These are phyloP conservation scores for Straminergon stramineum DNA, from an alignment of 225 moss, liverwort and hornwort species.

Conservation along the genomic window DNA sequence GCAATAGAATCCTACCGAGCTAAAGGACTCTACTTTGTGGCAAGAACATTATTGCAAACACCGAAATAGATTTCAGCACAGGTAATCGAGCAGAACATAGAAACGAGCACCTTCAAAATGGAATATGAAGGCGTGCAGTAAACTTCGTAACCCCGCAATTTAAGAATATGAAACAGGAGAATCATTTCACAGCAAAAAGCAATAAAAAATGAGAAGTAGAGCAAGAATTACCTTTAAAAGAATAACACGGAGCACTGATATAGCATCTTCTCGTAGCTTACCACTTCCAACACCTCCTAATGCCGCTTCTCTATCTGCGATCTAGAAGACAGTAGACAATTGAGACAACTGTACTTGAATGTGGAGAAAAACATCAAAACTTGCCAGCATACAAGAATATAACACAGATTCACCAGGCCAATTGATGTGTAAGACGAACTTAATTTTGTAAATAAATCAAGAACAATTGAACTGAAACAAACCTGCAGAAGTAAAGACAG, in stretches of 20 bases:
- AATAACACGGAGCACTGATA: slow-evolving; percentile 56
- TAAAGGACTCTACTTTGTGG: background rate
- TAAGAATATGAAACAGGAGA: background rate
- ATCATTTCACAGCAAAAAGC: background rate
- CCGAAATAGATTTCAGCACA: background rate
- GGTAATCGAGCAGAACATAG: background rate
- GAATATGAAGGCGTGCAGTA: background rate
- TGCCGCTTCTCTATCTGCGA: slow-evolving; percentile 70
- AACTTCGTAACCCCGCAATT: background rate
- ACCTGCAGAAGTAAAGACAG: slow-evolving; percentile 90
- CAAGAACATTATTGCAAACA: background rate
- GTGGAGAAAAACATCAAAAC: background rate
- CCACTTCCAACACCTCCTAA: slow-evolving; percentile 79
- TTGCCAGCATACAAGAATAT: background rate
- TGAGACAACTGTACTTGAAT: background rate
- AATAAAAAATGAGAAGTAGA: background rate
- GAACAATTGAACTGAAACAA: slow-evolving; percentile 1
- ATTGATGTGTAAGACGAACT: background rate
- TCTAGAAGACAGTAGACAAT: slow-evolving; percentile 33
- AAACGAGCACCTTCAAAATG: background rate
- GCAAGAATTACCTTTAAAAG: slow-evolving; percentile 45
- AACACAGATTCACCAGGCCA: background rate
- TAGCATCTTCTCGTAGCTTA: slow-evolving; percentile 69
- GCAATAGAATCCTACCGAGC: background rate
- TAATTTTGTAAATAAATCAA: background rate